Evolutionary conservation across 108 stramenopile species (phyloP).

Genomic region (Cyclotella choctawhatcheeana): DNA sequence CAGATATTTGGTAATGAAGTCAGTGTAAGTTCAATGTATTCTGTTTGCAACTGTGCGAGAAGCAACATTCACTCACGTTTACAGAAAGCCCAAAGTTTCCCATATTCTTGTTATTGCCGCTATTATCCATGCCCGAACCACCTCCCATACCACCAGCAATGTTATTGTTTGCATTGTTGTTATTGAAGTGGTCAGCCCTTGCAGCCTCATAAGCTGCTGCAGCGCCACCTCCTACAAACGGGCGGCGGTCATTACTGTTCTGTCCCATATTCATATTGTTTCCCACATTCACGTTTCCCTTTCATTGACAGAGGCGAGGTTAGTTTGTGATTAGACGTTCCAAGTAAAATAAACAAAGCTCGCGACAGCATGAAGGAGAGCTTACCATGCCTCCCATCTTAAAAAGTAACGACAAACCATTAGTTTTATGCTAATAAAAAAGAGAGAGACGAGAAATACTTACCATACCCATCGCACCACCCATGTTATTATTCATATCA

Average conservation of each 20-base stretch:
- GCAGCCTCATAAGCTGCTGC: conserved; percentile 89
- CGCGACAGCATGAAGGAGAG: background rate
- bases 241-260: conserved; percentile 58
- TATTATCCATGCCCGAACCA: too few relatives aligned
- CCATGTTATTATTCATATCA: conserved; percentile 7
- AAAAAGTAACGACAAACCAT: background rate
- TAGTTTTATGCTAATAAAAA: background rate
- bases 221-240: conserved; percentile 77
- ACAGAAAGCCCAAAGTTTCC: conserved; percentile 47
- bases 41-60: background rate
- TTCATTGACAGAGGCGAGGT: background rate
- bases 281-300: too few relatives aligned
- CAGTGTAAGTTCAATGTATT: background rate
- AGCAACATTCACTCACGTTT: conserved; percentile 17
- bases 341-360: background rate
- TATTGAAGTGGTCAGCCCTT: conserved; percentile 73
- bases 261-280: too few relatives aligned
- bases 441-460: background rate
- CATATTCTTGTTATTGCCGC: conserved; percentile 15
- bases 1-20: background rate
- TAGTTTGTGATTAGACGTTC: background rate
- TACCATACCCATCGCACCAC: conserved; percentile 23
- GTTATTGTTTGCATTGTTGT: conserved; percentile 22
- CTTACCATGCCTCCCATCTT: conserved; percentile 14
- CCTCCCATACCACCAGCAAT: conserved; percentile 18